Evolutionary conservation across 75 land plant species (phyloP), one percentile per base, ranked within the genome.

Genomic region (Sequoiadendron giganteum): DNA sequence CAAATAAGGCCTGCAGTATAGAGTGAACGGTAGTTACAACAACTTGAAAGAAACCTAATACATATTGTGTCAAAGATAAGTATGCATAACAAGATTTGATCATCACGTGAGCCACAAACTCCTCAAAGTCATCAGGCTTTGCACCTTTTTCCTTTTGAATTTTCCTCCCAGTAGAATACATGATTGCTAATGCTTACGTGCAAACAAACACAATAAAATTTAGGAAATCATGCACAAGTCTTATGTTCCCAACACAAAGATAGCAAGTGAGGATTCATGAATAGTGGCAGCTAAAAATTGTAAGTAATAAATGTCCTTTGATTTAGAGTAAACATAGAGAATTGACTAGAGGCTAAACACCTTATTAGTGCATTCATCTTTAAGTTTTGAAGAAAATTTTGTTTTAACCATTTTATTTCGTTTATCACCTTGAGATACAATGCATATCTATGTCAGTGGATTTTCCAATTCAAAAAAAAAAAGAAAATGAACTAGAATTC

Each of bases 121-220:
- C 97, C 86, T 96, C 97, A 88, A 96, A 95, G 42, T 95, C 96
- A 72, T 96, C 83, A 25, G 97, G 96, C 86, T 96, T 96, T 5
- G 88, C 92, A 81, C 88, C 94, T 82, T 95, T 93, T 40, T 96
- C 97, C 91, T 96, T 96, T 82, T 93, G 95, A 82, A 96, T 96
- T 86, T 96, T 96, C 92, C 89, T 93, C 86, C 89, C 89, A 39
- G 93, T 90, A 25, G 97, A 92, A 56, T 72, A 96, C 97, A 96
- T 96, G 54, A 48, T 52, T 52, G 85, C 85, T 45, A 30, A 84
- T 11, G n/a, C 85, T 84, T 84, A 52, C 54, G 58, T 84, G 58
- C 15, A 84, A 55, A 55, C 2, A 5, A 39, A 79, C 16, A 40
- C 82, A 13, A n/a, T 1, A 79, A 38, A 40, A 39, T 39, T 38